Evolutionary conservation across 345 rosid genomes (phyloP), one percentile per base, ranked within the genome.

Genomic region (Linum lewisii): DNA sequence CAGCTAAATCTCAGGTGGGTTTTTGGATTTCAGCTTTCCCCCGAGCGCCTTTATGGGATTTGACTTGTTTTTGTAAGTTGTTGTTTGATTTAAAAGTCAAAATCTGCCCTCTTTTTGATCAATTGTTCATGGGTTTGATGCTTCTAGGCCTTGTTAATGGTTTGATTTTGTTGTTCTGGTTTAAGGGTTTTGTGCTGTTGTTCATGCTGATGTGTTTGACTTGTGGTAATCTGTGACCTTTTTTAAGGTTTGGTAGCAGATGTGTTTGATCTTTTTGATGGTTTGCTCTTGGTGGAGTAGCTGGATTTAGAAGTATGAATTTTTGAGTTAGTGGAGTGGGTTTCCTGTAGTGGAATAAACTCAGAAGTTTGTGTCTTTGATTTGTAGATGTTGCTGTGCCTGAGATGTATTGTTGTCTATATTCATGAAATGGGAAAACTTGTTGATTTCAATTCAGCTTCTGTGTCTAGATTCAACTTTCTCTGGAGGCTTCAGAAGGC

Each of bases 1-100:
- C 19, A 64, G 34, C 57, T 56, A 52, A 58, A 51, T 54, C 26
- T 62, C 72, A 65, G 80, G 78, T 73, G 66, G 67, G 67, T 66
- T 75, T 68, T 65, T 73, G 66, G 67, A 65, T 66, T 75, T 68
- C 63, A 24, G 34, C 34, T 64, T 34, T 36, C 13, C 16, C 42
- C 50, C 24, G 61, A 20, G 24, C 47, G 56, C 60, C 21, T 58
- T 37, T 38, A 60, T n/a, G 24, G 19, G 20, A 42, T 26, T 61
- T 62, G 63, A 66, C 57, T 54, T 25, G 24, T 23, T 34, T 7
- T 16, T 7, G 34, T 47, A 25, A 50, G n/a, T 55, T 22, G 16
- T 21, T 18, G 24, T 7, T 18, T 54, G 57, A 2, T 54, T 32
- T 63, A 51, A 59, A 49, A 42, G 38, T 51, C 38, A 21, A 37